Evolutionary conservation across 106 monocot species (phyloP).

Genomic region (Dendrobium nobile): DNA sequence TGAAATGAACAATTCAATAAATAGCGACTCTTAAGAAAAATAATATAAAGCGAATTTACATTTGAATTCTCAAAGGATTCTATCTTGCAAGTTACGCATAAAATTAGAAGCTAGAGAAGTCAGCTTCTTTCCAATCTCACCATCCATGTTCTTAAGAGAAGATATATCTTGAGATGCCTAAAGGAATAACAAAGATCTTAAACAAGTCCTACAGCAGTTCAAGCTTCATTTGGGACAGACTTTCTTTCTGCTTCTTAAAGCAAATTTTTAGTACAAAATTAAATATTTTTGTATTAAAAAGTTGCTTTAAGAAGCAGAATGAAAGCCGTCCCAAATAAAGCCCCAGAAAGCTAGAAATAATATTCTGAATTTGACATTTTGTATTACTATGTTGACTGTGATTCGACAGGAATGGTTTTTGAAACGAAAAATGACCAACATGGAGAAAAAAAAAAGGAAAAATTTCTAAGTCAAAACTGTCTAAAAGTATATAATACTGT

Average conservation of each 20-base stretch:
- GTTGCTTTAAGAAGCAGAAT: no score
- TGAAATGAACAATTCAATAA: neutral
- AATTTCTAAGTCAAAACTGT: neutral
- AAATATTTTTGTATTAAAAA: no score
- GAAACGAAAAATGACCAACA: no score
- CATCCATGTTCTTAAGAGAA: constrained; percentile 71
- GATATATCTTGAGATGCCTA: constrained; percentile 79
- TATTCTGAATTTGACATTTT: no score
- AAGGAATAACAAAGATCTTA: neutral
- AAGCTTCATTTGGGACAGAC: no score
- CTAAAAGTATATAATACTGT: neutral
- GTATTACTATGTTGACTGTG: no score
- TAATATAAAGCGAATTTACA: neutral
- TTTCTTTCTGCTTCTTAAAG: no score
- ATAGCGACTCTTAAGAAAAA: neutral
- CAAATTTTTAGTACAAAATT: no score
- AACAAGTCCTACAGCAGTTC: neutral
- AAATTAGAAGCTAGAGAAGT: constrained; percentile 58
- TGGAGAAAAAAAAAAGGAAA: neutral
- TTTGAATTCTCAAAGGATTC: constrained; percentile 42
- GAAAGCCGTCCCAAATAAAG: no score
- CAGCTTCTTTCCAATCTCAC: constrained; percentile 74
- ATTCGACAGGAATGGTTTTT: no score
- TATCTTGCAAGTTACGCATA: constrained; percentile 66
- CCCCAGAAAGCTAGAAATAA: no score